Evolutionary conservation across 2,329 filamentous ascomycete species (phyloP).

Genomic region (Aspergillus pseudotamarii): DNA sequence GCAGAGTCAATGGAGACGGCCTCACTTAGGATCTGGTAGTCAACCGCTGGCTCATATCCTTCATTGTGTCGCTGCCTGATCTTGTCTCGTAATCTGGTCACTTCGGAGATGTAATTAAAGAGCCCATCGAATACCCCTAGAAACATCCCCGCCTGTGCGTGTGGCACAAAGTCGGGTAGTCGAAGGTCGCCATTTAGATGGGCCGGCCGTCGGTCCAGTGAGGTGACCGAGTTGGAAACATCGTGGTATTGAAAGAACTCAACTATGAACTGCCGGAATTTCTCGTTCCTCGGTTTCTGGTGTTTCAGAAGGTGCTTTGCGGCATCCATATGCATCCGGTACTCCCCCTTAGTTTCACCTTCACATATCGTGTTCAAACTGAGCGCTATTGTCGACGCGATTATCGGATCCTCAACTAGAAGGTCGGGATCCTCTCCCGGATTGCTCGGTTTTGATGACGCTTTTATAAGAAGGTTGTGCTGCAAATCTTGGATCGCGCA

Average conservation of each 20-base stretch:
- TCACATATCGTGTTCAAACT: slow-evolving; percentile 64
- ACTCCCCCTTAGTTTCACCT: slow-evolving; percentile 67
- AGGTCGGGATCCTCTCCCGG: slow-evolving; percentile 35
- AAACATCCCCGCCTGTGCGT: slow-evolving; percentile 61
- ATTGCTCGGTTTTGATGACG: slow-evolving; percentile 23
- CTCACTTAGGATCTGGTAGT: slow-evolving; percentile 71
- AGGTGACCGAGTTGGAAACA: slow-evolving; percentile 61
- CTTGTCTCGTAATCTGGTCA: slow-evolving; percentile 73
- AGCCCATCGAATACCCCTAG: slow-evolving; percentile 82
- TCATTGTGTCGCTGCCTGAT: slow-evolving; percentile 69
- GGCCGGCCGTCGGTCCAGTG: slow-evolving; percentile 55
- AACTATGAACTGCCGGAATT: slow-evolving; percentile 71
- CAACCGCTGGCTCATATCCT: slow-evolving; percentile 67
- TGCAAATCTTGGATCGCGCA: slow-evolving; percentile 44
- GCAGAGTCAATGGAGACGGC: slow-evolving; percentile 75
- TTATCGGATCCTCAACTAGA: slow-evolving; percentile 60
- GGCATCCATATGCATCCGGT: slow-evolving; percentile 76
- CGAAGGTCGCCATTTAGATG: slow-evolving; percentile 57
- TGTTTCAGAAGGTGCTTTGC: slow-evolving; percentile 71
- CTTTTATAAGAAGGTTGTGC: slow-evolving; percentile 37
- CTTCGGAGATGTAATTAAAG: slow-evolving; percentile 76
- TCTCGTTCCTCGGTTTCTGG: slow-evolving; percentile 63
- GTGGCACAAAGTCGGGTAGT: slow-evolving; percentile 57
- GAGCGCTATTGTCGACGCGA: slow-evolving; percentile 62
- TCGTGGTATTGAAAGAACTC: slow-evolving; percentile 86